A percentile compares a stretch with the other conserved stretches of the same genome.
phyloP scores from a whole-genome alignment of 495 filamentous ascomycete genomes.

The Pseudomonodictys pantanalensis region DNA sequence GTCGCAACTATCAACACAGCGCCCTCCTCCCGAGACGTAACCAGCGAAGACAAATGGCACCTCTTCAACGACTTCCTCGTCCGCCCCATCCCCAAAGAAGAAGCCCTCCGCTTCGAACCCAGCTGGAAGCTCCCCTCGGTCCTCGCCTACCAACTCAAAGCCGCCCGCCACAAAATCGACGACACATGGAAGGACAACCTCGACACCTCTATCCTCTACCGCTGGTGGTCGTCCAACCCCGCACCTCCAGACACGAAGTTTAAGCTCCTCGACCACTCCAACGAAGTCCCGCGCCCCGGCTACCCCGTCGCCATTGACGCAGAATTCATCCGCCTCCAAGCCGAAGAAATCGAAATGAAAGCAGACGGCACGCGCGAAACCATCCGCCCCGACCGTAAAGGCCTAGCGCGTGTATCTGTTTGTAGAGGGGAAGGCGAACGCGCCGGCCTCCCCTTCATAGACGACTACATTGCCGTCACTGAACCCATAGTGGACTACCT shows the following conservation, averaged over 20 bases:
- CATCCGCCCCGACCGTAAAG: conserved; percentile 77
- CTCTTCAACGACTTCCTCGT: conserved; percentile 98
- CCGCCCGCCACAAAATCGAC: conserved; percentile 70
- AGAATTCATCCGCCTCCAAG: conserved; percentile 87
- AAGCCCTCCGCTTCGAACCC: conserved; percentile 83
- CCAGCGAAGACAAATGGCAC: conserved; percentile 71
- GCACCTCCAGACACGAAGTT: conserved; percentile 41
- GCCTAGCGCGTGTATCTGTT: conserved; percentile 83
- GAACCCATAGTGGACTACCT: conserved; percentile 95
- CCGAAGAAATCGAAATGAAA: conserved; percentile 89
- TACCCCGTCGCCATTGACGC: conserved; percentile 88
- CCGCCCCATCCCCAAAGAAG: conserved; percentile 68
- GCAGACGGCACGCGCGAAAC: conserved; percentile 84
- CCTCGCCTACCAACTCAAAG: conserved; percentile 76
- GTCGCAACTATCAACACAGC: conserved; percentile 87
- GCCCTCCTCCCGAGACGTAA: conserved; percentile 56
- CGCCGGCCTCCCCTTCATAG: conserved; percentile 85
- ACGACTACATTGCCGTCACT: conserved; percentile 90
- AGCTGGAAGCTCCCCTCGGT: conserved; percentile 90
- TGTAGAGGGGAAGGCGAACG: conserved; percentile 70
- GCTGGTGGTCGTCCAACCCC: conserved; percentile 51
- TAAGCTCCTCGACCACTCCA: conserved; percentile 56
- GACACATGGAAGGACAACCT: conserved; percentile 79
- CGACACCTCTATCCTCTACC: conserved; percentile 79
- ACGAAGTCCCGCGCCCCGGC: conserved; percentile 64